These are phyloP conservation scores for Triticum timopheevii DNA, from an alignment of 176 grass and related monocot species.

Conservation along the genomic window DNA sequence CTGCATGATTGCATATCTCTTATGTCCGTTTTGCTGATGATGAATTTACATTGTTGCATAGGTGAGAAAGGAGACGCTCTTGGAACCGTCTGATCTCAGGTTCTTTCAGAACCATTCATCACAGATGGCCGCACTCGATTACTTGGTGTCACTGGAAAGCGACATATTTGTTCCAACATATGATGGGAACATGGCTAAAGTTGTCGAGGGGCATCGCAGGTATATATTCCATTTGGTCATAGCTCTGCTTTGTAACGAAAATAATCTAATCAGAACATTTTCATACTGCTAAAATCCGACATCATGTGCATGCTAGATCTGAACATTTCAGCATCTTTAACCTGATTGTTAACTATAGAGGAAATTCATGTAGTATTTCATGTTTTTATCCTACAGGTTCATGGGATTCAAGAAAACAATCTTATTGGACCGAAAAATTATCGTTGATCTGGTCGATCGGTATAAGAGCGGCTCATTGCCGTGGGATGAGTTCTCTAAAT, in stretches of 20 bases:
- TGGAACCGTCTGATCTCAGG: slow-evolving; percentile 40
- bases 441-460: slow-evolving; percentile 69
- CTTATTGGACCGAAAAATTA: slow-evolving; percentile 62
- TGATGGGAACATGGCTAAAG: slow-evolving; percentile 62
- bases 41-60: slow-evolving; percentile 8
- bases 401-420: slow-evolving; percentile 93
- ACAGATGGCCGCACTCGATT: slow-evolving; percentile 67
- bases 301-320: neutral
- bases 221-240: slow-evolving; percentile 24
- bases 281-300: neutral
- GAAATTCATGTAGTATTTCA: neutral
- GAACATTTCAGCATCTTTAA: neutral
- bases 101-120: slow-evolving; percentile 52
- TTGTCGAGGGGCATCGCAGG: slow-evolving; percentile 62
- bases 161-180: slow-evolving; percentile 59
- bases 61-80: slow-evolving; percentile 33
- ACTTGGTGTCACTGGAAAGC: slow-evolving; percentile 59
- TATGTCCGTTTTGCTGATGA: slow-evolving; percentile 14
- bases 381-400: slow-evolving; percentile 49
- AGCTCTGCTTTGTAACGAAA: neutral
- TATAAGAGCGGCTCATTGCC: slow-evolving; percentile 69
- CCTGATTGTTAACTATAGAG: neutral
- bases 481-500: slow-evolving; percentile 74
- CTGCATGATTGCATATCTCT: neutral
- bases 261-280: neutral